Conservation (phyloP, 2,329 filamentous ascomycete genomes). For the Blastomyces gilchristii region DNA sequence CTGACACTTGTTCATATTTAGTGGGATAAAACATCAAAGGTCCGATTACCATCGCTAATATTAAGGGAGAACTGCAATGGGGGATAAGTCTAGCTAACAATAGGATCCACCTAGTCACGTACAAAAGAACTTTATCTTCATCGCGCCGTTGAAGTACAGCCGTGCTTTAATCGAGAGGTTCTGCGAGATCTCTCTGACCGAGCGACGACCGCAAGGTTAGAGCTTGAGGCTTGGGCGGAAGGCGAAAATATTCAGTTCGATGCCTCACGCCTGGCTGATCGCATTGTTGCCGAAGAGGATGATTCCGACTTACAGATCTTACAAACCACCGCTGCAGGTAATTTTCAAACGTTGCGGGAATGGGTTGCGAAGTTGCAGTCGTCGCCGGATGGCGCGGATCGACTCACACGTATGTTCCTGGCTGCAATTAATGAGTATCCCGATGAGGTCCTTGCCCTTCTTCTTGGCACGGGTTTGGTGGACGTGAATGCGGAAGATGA, state of each 20-base stretch:
- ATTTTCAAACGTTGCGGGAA: constrained; percentile 65
- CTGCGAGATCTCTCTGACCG: constrained; percentile 95
- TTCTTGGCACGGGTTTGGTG: constrained; percentile 72
- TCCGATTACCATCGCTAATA: constrained; percentile 26
- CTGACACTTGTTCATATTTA: constrained; percentile 24
- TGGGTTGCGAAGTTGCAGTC: constrained; percentile 62
- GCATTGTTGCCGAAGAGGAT: constrained; percentile 57
- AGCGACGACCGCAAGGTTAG: constrained; percentile 89
- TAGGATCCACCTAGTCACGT: constrained; percentile 53
- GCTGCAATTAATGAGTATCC: constrained; percentile 80
- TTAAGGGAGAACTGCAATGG: constrained; percentile 9
- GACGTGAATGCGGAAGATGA: constrained; percentile 92
- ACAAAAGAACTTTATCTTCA: constrained; percentile 97
- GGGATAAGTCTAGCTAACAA: constrained; percentile 24
- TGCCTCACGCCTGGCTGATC: constrained; percentile 34
- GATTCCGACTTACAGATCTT: constrained; percentile 82
- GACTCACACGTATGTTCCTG: constrained; percentile 81
- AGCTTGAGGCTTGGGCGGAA: constrained; percentile 93
- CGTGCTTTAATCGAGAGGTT: constrained; percentile 94
- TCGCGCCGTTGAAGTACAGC: constrained; percentile 90
- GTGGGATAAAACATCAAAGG: constrained; percentile 99
- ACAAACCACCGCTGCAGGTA: constrained; percentile 67
- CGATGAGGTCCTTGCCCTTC: constrained; percentile 59
- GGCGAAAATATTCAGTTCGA: constrained; percentile 86
- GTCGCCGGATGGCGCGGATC: constrained; percentile 55